phyloP scores from a whole-genome alignment of 2,329 filamentous ascomycete species.

The Periconia macrospinosa region DNA sequence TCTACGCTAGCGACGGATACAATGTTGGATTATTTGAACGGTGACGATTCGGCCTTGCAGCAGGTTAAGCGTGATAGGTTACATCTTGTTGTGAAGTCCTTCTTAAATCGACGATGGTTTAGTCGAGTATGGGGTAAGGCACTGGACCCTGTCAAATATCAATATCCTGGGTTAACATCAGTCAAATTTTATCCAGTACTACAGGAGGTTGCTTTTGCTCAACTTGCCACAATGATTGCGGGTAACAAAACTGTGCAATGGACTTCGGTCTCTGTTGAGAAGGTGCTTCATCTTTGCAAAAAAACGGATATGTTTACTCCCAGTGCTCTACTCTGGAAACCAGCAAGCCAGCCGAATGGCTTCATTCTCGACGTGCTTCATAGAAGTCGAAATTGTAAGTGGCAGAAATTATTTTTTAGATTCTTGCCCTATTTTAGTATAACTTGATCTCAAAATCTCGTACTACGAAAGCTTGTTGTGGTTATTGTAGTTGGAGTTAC shows the following conservation, averaged over 20 bases:
- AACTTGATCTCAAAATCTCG: too few species aligned
- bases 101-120: slow-evolving; percentile 5
- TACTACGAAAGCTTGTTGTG: too few species aligned
- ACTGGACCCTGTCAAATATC: neutral
- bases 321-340: slow-evolving; percentile 5
- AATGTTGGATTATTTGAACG: slow-evolving; percentile 9
- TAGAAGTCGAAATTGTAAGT: slow-evolving; percentile 6
- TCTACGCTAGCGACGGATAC: neutral
- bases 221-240: slow-evolving; percentile 6
- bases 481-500: too few species aligned
- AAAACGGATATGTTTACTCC: neutral
- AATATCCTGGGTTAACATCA: neutral
- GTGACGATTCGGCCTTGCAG: neutral
- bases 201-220: slow-evolving; percentile 22
- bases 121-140: slow-evolving; percentile 14
- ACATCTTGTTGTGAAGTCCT: neutral
- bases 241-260: slow-evolving; percentile 4
- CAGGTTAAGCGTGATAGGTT: neutral
- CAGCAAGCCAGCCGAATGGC: slow-evolving; percentile 2
- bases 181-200: slow-evolving; percentile 6
- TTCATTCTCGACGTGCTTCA: slow-evolving; percentile 11
- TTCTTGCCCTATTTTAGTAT: too few species aligned
- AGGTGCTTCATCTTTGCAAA: slow-evolving; percentile 1
- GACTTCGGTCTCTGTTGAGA: slow-evolving; percentile 1
- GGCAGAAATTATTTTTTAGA: too few species aligned